Evolutionary conservation across 768 basidiomycete species (phyloP), one percentile per base, ranked within the genome.

Genomic region (Galerina marginata): DNA sequence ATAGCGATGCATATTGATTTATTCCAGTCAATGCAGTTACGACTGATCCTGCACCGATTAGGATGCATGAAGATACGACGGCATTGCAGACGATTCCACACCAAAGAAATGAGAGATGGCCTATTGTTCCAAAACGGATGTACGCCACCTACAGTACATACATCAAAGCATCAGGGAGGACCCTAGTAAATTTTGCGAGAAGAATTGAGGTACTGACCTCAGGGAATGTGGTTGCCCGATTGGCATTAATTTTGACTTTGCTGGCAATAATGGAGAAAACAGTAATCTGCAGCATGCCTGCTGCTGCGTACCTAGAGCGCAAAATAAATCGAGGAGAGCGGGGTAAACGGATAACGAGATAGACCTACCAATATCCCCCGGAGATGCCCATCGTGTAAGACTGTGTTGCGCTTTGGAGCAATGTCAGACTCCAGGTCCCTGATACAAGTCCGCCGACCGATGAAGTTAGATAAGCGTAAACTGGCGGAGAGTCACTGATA

Each of bases 1-100:
- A 75, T 39, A 72, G 69, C 10, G 77, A 75, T 1, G 78, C 78
- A 57, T 74, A 73, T 25, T 73, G 67, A 53, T 75, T 75, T 70
- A 78, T 79, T 7, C 77, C 78, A 16, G 79, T 79, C 39, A 81
- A 65, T 1, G 75, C 71, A 56, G 72, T 74, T 29, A 81, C 75
- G 9, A 75, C 75, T 9, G 75, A 71, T 11, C 74, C 73, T 7
- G 75, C 79, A 6, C 79, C 78, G 6, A 81, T 67, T 4, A 80
- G 66, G 14, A 79, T 63, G 53, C 68, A 71, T 16, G 75, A 66
- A 6, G 72, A 70, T 37, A 79, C 78, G 58, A 79, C 73, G 10
- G 63, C 54, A 58, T 68, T 70, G 47, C 64, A 67, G 14, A 67
- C 67, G 6, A 75, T 50, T 4, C 67, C 69, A 60, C 69, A 72